Evolutionary conservation across 2,329 filamentous ascomycete species (phyloP).

Genomic region (Cladorrhinum sp.): DNA sequence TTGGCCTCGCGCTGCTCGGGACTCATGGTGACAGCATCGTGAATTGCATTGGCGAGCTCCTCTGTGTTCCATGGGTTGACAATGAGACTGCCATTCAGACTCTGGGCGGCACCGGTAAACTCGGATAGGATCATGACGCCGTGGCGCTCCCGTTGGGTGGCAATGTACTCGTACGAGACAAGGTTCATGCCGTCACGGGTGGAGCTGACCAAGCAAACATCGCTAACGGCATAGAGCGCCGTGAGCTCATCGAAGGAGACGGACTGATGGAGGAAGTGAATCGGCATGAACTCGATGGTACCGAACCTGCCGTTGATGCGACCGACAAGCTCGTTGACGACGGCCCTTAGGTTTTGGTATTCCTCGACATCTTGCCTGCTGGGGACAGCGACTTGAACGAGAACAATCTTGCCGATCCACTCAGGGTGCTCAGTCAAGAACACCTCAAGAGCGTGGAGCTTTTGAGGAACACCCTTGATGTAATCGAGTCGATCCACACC

Average conservation of each 20-base stretch:
- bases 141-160: conserved; percentile 83
- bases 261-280: conserved; percentile 97
- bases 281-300: conserved; percentile 97
- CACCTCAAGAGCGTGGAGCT: conserved; percentile 91
- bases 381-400: conserved; percentile 94
- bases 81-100: conserved; percentile 86
- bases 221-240: conserved; percentile 86
- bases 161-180: conserved; percentile 97
- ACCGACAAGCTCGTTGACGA: conserved; percentile 94
- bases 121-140: conserved; percentile 94
- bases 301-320: conserved; percentile 97
- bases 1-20: conserved; percentile 82
- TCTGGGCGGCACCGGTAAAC: conserved; percentile 93
- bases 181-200: conserved; percentile 99
- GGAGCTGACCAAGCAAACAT: conserved; percentile 87
- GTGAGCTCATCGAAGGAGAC: conserved; percentile 93
- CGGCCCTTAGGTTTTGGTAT: conserved; percentile 91
- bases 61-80: conserved; percentile 99
- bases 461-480: conserved; percentile 98
- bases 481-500: conserved; percentile 96
- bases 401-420: conserved; percentile 95
- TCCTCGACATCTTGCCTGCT: conserved; percentile 95
- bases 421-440: conserved; percentile 96
- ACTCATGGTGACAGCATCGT: conserved; percentile 95
- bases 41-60: conserved; percentile 86